A percentile compares a stretch with the other conserved stretches of the same genome.
These are phyloP conservation scores for Stevia rebaudiana DNA, from an alignment of 140 eudicot genomes.

Conservation along the genomic window DNA sequence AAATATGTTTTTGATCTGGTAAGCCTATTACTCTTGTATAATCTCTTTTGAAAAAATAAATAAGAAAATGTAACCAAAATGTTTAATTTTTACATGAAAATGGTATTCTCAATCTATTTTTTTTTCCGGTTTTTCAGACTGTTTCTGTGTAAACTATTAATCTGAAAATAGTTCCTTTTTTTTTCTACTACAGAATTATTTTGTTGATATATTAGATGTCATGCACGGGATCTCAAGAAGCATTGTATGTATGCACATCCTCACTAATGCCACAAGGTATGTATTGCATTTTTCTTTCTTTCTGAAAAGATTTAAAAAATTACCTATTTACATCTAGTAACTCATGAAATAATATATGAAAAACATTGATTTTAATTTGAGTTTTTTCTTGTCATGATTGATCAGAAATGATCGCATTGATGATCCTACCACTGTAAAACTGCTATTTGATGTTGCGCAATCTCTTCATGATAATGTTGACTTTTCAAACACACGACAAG, in stretches of 20 bases:
- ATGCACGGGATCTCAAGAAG: slow-evolving; percentile 74
- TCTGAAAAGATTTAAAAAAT: no score
- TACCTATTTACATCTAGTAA: not conserved
- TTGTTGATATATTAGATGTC: slow-evolving; percentile 58
- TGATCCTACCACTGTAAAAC: slow-evolving; percentile 57
- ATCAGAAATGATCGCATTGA: slow-evolving; percentile 50
- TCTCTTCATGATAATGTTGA: slow-evolving; percentile 58
- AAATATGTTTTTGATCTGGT: slow-evolving; percentile 56
- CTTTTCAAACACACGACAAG: slow-evolving; percentile 45
- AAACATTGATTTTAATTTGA: not conserved
- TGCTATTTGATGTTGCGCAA: slow-evolving; percentile 70
- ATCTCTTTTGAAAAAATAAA: not conserved
- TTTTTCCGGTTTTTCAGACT: slow-evolving; percentile 2
- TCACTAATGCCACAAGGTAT: slow-evolving; percentile 66
- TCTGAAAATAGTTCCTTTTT: not conserved
- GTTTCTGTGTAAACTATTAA: slow-evolving; percentile 7
- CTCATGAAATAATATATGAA: not conserved
- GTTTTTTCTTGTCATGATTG: slow-evolving; percentile 11
- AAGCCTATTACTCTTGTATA: slow-evolving; percentile 23
- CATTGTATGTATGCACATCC: slow-evolving; percentile 58
- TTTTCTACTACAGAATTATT: slow-evolving; percentile 50
- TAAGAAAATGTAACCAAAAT: slow-evolving; percentile 2
- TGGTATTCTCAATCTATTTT: not conserved
- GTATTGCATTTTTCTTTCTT: not conserved
- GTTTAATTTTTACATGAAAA: not conserved